Evolutionary conservation across 208 protist species (phyloP), one percentile per base, ranked within the genome.

Genomic region (Jaenimonas drosophilae): DNA sequence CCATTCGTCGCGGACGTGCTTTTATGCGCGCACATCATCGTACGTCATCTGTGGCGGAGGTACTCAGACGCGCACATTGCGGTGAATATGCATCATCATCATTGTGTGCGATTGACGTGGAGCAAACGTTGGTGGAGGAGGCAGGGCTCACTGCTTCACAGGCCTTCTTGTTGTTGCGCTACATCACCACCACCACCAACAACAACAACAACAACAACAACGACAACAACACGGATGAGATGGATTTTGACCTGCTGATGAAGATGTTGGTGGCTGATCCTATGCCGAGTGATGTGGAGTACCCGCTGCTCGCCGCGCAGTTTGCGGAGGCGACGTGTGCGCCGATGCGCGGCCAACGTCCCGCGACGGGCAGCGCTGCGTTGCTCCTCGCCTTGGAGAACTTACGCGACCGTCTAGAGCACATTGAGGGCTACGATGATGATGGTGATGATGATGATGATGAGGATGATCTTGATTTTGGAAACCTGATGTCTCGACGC

Each of bases 321-420:
- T 76, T 87, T 17, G 64, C 76, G 3, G 83, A 91, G 53, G 57
- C 64, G 2, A 54, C 73, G 25, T 56, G 57, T 21, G 69, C 70
- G 19, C 41, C 64, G 4, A 30, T n/a, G n/a, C n/a, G n/a, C n/a
- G n/a, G n/a, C n/a, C n/a, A n/a, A n/a, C n/a, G n/a, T n/a, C n/a
- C n/a, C n/a, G n/a, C n/a, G n/a, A n/a, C n/a, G n/a, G n/a, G n/a
- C n/a, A n/a, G n/a, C n/a, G n/a, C n/a, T n/a, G n/a, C n/a, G n/a
- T n/a, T n/a, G n/a, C n/a, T n/a, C n/a, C n/a, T n/a, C n/a, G n/a
- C n/a, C n/a, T n/a, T n/a, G n/a, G n/a, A n/a, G n/a, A n/a, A n/a
- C n/a, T n/a, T n/a, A n/a, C n/a, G n/a, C n/a, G n/a, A n/a, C n/a
- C n/a, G n/a, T n/a, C n/a, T n/a, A n/a, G n/a, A n/a, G n/a, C n/a